Evolutionary conservation across 306 rosid species (phyloP), one percentile per base, ranked within the genome.

Genomic region (Sindora glabra): DNA sequence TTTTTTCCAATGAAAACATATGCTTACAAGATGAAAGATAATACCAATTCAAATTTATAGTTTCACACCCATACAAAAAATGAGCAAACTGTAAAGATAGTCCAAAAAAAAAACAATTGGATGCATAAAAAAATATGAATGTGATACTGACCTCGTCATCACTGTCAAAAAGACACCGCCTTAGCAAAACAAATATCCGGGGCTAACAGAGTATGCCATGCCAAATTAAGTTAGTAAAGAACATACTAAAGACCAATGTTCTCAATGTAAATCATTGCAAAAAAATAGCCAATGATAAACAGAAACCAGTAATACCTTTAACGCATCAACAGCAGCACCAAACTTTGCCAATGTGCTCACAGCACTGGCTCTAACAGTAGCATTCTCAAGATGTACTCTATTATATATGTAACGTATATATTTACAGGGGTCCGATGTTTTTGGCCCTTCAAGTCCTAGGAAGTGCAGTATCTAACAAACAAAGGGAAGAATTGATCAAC

Each of bases 291-390:
- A 65, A 14, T 51, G 47, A 62, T 19, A 10, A 53, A 46, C 55
- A 55, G 54, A 34, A 37, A 59, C 23, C 30, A 74, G 27, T 45
- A 50, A 49, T 55, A 92, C 99, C 96, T 86, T 84, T 67, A 89
- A 69, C 17, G 77, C 77, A 70, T 92, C 99, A 70, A 88, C 95
- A 58, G 85, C 50, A 60, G 95, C 96, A 57, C 95, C 99, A 78
- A 92, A 92, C 86, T 84, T 89, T 48, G 99, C 99, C 70, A 92
- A 72, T 47, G 99, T 92, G 87, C 99, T 92, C 57, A 92, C 96
- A 23, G 99, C 99, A 73, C 96, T 72, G 48, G 99, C 96, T 67
- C 99, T 78, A 29, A 92, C 99, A 56, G 99, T 92, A 14, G 96
- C 94, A 80, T 92, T 92, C 74, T 92, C 99, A 73, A 92, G 99